Evolutionary conservation across 176 grass and related monocot species (phyloP), one percentile per base, ranked within the genome.

Genomic region (Cymbopogon citratus): DNA sequence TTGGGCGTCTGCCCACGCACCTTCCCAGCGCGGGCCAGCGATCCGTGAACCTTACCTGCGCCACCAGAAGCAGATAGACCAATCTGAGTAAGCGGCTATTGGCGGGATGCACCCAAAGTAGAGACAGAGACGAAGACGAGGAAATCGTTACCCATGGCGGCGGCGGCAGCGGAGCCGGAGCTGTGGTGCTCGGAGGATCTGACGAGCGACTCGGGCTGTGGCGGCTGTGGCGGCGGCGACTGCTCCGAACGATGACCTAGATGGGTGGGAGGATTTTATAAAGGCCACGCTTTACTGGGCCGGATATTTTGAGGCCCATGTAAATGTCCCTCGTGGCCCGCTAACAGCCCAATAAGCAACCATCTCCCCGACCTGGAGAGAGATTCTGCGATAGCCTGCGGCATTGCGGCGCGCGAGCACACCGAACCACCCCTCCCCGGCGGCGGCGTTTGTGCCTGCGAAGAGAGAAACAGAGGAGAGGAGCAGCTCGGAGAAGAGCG

Each of bases 11-110:
- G 93, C 7, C 93, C 93, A 40, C 93, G 34, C 41, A 97, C 93
- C 88, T 97, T 97, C 52, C 93, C 93, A 6, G 93, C 93, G 12
- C 90, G 93, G 13, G 93, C 93, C 62, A 97, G 60, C 26, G 90
- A 97, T 13, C 93, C 93, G 80, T 97, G 93, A 9, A 97, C 93
- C 93, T 97, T 97, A 61, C 91, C 93, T 96, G 88, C 76, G 26
- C 12, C 54, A 62, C 12, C 54, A 62, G 35, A 10, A 46, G 15
- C 60, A 39, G 14, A 15, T 19, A 74, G 7, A 28, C 18, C 11
- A 19, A 23, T 56, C 72, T 62, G 6, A 51, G 54, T 11, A 57
- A 56, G 3, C 21, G 54, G 54, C 54, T 23, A 57, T 23, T 57
- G 21, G 0, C 2, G 19, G 21, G 21, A 31, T 45, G 14, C 21